Base-by-base conservation (phyloP, 2,329 filamentous ascomycete genomes). In the Ceratocystis eucalypticola region DNA sequence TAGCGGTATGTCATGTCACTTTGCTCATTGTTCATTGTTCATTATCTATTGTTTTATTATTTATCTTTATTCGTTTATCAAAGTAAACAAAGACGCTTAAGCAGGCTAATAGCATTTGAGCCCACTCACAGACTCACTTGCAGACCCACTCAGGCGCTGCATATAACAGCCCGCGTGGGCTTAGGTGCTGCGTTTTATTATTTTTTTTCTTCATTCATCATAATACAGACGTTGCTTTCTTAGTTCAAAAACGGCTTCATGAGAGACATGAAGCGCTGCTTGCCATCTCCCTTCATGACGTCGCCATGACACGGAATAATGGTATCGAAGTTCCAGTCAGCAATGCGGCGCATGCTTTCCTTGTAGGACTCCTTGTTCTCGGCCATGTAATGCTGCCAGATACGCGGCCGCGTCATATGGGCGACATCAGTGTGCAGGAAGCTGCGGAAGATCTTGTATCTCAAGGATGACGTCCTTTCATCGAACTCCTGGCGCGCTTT, bases 271-370 rank as follows among this genome's bases (percentile, higher is more conserved):
- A 93, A 96, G 17, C 89, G 79, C 10, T 81, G 82, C 80, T 95
- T 96, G 8, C 83, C 91, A 69, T 79, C 75, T 1, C 78, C 79
- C 74, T 94, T 87, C 70, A 97, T 85, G 17, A 89, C 86, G 77
- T 99, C 94, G 6, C 94, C 94, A 76, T 99, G 94, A 74, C 93
- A 97, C 0, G 93, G 91, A 68, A 99, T 86, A 63, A 97, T 80
- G 50, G 86, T 86, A 70, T 87, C 84, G 74, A 96, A 96, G 67
- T 92, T 87, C 93, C 93, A 99, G 65, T 75, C 74, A 65, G 85
- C 79, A 69, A 97, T 93, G 68, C 81, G 80, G 70, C 76, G 77
- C 50, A 91, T 77, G 70, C 87, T 91, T 69, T 84, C 80, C 69
- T 85, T 86, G 75, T 91, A 95, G 17, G 83, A 85, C 4, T 75